phyloP scores from a whole-genome alignment of 2,329 filamentous ascomycete species.

The Cryphonectria parasitica region DNA sequence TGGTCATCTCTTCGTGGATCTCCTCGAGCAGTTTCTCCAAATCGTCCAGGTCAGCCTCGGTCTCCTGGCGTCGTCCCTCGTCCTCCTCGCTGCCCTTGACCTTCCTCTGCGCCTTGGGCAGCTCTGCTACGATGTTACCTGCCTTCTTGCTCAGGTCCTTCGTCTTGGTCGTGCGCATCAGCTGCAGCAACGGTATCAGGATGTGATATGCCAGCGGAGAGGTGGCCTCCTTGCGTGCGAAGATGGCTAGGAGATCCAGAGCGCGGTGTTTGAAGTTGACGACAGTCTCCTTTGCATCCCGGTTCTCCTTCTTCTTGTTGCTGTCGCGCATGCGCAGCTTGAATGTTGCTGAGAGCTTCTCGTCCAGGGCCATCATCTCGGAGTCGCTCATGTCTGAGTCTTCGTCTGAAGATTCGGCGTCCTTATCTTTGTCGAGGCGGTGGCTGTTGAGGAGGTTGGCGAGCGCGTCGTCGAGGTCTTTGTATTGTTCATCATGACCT shows the following conservation, averaged over 20 bases:
- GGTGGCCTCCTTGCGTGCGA: conserved; percentile 76
- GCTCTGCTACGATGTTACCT: conserved; percentile 71
- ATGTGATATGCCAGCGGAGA: conserved; percentile 70
- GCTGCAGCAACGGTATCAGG: conserved; percentile 74
- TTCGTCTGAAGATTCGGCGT: conserved; percentile 60
- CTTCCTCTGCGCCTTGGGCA: conserved; percentile 70
- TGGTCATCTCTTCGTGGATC: conserved; percentile 70
- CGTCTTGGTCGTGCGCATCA: conserved; percentile 75
- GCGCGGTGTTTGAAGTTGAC: conserved; percentile 95
- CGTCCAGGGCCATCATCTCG: conserved; percentile 89
- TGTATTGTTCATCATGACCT: conserved; percentile 50
- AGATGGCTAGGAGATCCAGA: conserved; percentile 84
- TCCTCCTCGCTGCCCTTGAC: conserved; percentile 47
- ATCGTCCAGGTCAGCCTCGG: conserved; percentile 38
- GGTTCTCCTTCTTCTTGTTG: conserved; percentile 80
- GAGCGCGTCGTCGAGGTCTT: conserved; percentile 39
- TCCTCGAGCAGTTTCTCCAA: conserved; percentile 61
- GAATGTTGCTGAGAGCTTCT: conserved; percentile 83
- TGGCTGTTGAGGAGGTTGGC: conserved; percentile 71
- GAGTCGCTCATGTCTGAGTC: conserved; percentile 92
- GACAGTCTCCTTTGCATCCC: conserved; percentile 85
- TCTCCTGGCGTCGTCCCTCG: conserved; percentile 44
- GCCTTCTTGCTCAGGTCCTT: conserved; percentile 78
- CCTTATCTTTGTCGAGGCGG: conserved; percentile 60
- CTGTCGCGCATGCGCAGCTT: conserved; percentile 73